These are phyloP conservation scores for Mycena haematopus DNA, from an alignment of 768 basidiomycete genomes.

Conservation along the genomic window DNA sequence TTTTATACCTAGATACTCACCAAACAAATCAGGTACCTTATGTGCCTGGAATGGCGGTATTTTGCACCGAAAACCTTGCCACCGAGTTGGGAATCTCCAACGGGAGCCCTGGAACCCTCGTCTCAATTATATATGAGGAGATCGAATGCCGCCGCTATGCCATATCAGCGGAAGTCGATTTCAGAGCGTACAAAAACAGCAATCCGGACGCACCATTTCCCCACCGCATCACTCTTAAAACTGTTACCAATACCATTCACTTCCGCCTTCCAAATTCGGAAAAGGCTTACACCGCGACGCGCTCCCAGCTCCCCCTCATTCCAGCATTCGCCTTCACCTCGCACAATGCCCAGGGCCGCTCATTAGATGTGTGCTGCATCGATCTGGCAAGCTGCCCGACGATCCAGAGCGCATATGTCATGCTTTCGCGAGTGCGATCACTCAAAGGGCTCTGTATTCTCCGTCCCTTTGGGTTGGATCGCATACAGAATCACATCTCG, in stretches of 20 bases:
- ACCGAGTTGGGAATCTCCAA: background rate
- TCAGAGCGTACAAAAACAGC: background rate
- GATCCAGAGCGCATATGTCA: too few relatives aligned
- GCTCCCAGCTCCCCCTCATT: too few relatives aligned
- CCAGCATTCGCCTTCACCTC: too few relatives aligned
- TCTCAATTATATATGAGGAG: background rate
- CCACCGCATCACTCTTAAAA: background rate
- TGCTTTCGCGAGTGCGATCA: too few relatives aligned
- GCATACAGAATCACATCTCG: too few relatives aligned
- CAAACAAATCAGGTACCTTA: background rate
- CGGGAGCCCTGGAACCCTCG: background rate
- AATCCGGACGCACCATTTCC: background rate
- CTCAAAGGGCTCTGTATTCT: too few relatives aligned
- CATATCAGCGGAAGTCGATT: background rate
- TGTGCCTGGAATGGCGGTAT: background rate
- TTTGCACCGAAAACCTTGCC: constrained; percentile 16
- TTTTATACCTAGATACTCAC: too few relatives aligned
- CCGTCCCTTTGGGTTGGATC: too few relatives aligned
- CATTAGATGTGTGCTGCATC: too few relatives aligned
- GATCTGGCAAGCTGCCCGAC: too few relatives aligned
- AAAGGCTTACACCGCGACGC: too few relatives aligned
- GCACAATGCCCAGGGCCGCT: too few relatives aligned
- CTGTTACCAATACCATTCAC: background rate
- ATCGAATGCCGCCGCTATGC: background rate
- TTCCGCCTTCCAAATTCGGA: background rate